Conservation (phyloP, 2,329 filamentous ascomycete genomes). For the Lasiodiplodia gonubiensis region DNA sequence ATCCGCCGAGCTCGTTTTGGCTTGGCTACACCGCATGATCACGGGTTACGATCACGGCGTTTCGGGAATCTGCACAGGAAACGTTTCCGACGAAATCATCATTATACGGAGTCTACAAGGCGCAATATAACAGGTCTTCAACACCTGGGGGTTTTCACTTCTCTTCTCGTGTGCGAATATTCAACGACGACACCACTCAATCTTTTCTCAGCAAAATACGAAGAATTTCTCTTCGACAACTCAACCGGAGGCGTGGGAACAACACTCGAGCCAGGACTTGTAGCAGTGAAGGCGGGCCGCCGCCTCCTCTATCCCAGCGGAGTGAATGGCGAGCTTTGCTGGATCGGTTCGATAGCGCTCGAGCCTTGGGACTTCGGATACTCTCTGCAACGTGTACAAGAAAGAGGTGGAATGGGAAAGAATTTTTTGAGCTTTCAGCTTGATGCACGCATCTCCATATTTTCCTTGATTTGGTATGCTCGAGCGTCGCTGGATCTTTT, state of each 20-base stretch:
- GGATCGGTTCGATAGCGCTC: slow-evolving; percentile 45
- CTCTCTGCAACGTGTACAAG: slow-evolving; percentile 36
- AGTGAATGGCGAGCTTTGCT: slow-evolving; percentile 32
- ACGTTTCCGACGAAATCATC: not conserved
- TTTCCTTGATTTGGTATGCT: slow-evolving; percentile 32
- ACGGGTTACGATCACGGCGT: slow-evolving; percentile 8
- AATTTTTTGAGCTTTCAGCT: slow-evolving; percentile 36
- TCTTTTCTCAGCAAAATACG: not conserved
- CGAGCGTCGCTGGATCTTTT: slow-evolving; percentile 44
- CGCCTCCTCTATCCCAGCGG: slow-evolving; percentile 32
- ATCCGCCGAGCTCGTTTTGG: not conserved
- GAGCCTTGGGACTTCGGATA: slow-evolving; percentile 46
- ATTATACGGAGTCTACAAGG: not conserved
- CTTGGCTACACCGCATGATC: not conserved
- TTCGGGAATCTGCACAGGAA: not conserved
- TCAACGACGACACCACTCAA: slow-evolving; percentile 15
- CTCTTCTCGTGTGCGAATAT: slow-evolving; percentile 12
- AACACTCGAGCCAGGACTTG: slow-evolving; percentile 44
- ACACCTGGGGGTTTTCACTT: not conserved
- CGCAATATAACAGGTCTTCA: not conserved
- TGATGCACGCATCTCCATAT: slow-evolving; percentile 43
- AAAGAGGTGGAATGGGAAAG: not conserved
- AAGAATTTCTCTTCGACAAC: not conserved
- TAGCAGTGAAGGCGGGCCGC: slow-evolving; percentile 41
- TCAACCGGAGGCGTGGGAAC: slow-evolving; percentile 46